A percentile compares a stretch with the other conserved stretches of the same genome.
Evolutionary conservation across 106 monocot genomes (phyloP).

Genomic region (Allium fistulosum): DNA sequence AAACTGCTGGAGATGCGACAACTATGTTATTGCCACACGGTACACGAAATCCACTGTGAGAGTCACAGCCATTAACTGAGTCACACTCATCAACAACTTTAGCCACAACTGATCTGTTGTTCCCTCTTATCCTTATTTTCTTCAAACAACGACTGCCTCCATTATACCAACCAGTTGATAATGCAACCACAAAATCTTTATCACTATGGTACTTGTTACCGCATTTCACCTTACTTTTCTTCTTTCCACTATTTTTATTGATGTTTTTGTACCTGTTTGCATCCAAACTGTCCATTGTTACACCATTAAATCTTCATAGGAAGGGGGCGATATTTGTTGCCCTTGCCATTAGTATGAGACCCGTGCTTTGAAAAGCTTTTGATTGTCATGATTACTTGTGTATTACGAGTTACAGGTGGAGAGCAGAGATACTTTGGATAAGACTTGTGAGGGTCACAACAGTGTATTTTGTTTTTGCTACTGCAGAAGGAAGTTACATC

Average conservation of each 20-base stretch:
- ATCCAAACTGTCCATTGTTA: too few species aligned
- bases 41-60: too few species aligned
- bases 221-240: conserved; percentile 15
- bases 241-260: too few species aligned
- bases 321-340: background rate
- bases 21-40: too few species aligned
- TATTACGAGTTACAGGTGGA: conserved; percentile 12
- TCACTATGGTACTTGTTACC: conserved; percentile 3
- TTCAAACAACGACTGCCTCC: too few species aligned
- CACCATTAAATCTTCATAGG: too few species aligned
- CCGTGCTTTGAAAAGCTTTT: conserved; percentile 21
- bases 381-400: conserved; percentile 13
- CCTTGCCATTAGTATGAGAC: background rate
- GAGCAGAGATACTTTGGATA: conserved; percentile 33
- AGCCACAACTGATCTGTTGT: too few species aligned
- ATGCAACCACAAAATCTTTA: conserved; percentile 6
- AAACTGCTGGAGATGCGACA: too few species aligned
- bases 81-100: too few species aligned
- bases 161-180: conserved; percentile 2
- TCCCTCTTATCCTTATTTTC: too few species aligned
- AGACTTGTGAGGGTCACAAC: conserved; percentile 9
- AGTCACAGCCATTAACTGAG: too few species aligned
- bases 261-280: too few species aligned
- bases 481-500: conserved; percentile 7
- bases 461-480: conserved; percentile 2